These are phyloP conservation scores for Pseudogymnoascus sp. DNA, from an alignment of 2,329 filamentous ascomycete genomes.

Conservation along the genomic window DNA sequence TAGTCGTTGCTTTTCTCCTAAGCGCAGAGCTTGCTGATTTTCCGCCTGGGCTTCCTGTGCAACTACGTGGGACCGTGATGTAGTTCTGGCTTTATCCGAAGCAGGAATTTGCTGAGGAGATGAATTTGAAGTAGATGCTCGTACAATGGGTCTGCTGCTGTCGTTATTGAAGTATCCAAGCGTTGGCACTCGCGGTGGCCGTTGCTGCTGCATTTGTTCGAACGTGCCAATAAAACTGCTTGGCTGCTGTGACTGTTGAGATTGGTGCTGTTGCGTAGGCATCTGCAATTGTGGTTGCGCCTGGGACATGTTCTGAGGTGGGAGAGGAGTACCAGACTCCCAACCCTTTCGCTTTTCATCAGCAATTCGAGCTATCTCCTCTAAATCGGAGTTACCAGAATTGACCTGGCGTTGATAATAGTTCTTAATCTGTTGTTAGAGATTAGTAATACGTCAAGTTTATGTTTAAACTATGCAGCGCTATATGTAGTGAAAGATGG, in stretches of 20 bases:
- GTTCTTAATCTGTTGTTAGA: conserved; percentile 53
- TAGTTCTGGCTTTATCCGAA: conserved; percentile 16
- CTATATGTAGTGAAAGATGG: conserved; percentile 21
- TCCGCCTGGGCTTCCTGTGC: conserved; percentile 27
- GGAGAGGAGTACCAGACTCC: background rate
- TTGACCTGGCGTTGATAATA: conserved; percentile 60
- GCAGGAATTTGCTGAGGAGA: conserved; percentile 13
- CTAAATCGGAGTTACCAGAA: background rate
- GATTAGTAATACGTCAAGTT: conserved; percentile 28
- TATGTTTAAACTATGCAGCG: no score
- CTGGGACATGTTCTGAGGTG: conserved; percentile 24
- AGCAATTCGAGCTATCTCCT: background rate
- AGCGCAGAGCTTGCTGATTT: conserved; percentile 22
- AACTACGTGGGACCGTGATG: conserved; percentile 22
- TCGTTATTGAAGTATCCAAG: conserved; percentile 25
- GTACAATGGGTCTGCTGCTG: background rate
- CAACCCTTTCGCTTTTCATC: background rate
- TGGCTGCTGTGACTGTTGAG: conserved; percentile 11
- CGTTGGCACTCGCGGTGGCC: conserved; percentile 21
- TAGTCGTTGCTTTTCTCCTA: conserved; percentile 15
- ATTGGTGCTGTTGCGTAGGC: conserved; percentile 34
- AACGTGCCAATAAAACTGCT: conserved; percentile 4
- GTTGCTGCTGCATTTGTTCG: conserved; percentile 14
- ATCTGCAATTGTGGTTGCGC: conserved; percentile 33
- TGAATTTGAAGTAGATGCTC: conserved; percentile 11